Percentiles rank a stretch among this genome's conserved stretches.
Evolutionary conservation across 371 early-diverging fungal genomes (phyloP).

Genomic region (Lichtheimia corymbifera): DNA sequence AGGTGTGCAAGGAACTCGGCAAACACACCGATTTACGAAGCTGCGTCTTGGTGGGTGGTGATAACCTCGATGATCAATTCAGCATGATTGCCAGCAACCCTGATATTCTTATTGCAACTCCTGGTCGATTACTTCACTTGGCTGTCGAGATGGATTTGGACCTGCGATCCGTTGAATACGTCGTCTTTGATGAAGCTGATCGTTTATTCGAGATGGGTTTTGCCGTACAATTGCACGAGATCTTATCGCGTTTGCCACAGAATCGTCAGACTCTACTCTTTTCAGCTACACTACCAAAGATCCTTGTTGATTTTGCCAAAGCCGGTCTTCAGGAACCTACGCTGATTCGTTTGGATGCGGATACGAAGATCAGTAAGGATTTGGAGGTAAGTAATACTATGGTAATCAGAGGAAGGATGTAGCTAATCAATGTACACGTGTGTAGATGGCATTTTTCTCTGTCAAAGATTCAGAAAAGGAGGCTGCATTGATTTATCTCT

Average conservation of each 20-base stretch:
- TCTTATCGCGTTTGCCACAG: constrained; percentile 81
- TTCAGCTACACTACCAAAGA: constrained; percentile 93
- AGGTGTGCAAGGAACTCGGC: constrained; percentile 86
- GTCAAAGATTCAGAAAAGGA: constrained; percentile 88
- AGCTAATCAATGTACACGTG: neutral
- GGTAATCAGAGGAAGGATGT: neutral
- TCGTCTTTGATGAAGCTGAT: constrained; percentile 99
- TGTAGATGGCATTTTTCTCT: constrained; percentile 81
- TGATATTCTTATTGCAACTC: constrained; percentile 97
- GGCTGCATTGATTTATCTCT: constrained; percentile 81
- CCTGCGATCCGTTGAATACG: constrained; percentile 86
- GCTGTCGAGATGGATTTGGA: constrained; percentile 93
- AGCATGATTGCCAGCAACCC: constrained; percentile 89
- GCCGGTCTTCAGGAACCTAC: constrained; percentile 94
- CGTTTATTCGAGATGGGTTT: constrained; percentile 98
- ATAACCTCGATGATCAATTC: constrained; percentile 92
- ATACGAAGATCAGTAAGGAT: constrained; percentile 91
- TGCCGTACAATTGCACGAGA: constrained; percentile 91
- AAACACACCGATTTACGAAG: constrained; percentile 91
- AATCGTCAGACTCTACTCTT: constrained; percentile 90
- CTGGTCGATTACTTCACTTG: constrained; percentile 96
- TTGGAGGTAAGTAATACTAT: constrained; percentile 60
- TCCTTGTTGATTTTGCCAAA: constrained; percentile 93
- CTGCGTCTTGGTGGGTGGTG: constrained; percentile 95
- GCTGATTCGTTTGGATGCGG: constrained; percentile 90